Evolutionary conservation across 2,329 filamentous ascomycete genomes (phyloP).

Genomic region (Diaporthe capsici): DNA sequence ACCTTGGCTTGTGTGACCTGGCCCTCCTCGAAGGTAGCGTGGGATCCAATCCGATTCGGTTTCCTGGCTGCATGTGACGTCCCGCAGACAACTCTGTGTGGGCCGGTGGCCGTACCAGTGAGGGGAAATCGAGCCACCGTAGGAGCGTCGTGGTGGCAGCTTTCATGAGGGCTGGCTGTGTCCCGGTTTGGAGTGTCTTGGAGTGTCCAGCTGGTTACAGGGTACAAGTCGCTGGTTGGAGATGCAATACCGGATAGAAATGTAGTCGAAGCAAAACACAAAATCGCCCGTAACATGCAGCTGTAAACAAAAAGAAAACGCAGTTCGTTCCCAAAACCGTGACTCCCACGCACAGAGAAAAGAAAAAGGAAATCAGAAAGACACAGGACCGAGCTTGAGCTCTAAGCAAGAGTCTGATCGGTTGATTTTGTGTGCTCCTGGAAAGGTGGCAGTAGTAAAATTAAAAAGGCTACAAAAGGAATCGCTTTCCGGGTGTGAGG

Average conservation of each 20-base stretch:
- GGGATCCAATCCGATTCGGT: slow-evolving; percentile 4
- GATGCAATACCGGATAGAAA: slow-evolving; percentile 30
- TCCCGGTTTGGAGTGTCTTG: background rate
- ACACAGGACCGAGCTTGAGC: background rate
- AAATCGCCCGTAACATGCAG: slow-evolving; percentile 37
- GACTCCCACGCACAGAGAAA: slow-evolving; percentile 39
- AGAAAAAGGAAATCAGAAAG: background rate
- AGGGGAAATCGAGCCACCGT: background rate
- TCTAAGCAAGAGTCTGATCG: slow-evolving; percentile 9
- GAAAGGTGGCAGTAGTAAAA: slow-evolving; percentile 27
- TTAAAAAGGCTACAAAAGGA: slow-evolving; percentile 40
- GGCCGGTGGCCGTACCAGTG: background rate
- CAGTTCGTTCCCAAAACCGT: slow-evolving; percentile 35
- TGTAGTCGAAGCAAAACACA: slow-evolving; percentile 23
- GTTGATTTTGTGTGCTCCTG: slow-evolving; percentile 18
- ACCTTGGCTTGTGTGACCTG: slow-evolving; percentile 12
- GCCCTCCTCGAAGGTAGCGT: background rate
- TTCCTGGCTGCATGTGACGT: background rate
- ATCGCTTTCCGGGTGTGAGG: slow-evolving; percentile 33
- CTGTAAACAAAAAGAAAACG: slow-evolving; percentile 25
- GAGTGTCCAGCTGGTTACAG: background rate
- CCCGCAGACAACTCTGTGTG: background rate
- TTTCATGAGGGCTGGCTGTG: background rate
- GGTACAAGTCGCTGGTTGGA: slow-evolving; percentile 22
- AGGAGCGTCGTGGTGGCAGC: background rate